Evolutionary conservation across 2,329 filamentous ascomycete genomes (phyloP).

Genomic region (Diaporthe sp.): DNA sequence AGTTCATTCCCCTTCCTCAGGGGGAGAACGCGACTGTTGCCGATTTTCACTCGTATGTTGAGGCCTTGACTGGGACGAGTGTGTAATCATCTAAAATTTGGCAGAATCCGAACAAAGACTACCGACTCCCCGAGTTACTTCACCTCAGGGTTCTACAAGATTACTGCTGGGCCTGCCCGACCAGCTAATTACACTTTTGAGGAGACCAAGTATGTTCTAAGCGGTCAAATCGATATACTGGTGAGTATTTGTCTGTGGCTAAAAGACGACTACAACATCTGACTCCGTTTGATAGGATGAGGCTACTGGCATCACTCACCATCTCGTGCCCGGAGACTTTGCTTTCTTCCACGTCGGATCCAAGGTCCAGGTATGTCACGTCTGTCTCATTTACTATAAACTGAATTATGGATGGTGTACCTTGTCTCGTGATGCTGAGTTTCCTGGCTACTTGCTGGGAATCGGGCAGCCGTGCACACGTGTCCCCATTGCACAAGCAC

Average conservation of each 20-base stretch:
- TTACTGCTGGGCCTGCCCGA: slow-evolving; percentile 6
- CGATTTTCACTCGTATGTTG: background rate
- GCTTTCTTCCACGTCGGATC: slow-evolving; percentile 20
- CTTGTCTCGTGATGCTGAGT: background rate
- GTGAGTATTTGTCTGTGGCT: background rate
- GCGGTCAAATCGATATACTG: background rate
- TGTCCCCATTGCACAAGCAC: background rate
- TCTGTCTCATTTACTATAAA: background rate
- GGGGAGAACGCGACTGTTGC: slow-evolving; percentile 4
- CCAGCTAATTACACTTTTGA: slow-evolving; percentile 12
- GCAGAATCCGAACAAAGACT: slow-evolving; percentile 6
- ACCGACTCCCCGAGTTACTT: slow-evolving; percentile 7
- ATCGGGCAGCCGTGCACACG: background rate
- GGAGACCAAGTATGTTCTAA: slow-evolving; percentile 7
- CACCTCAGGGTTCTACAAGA: slow-evolving; percentile 8
- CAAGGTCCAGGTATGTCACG: background rate
- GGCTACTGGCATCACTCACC: slow-evolving; percentile 12
- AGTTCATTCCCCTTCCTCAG: slow-evolving; percentile 9
- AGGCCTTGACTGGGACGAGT: background rate
- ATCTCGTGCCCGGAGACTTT: slow-evolving; percentile 16
- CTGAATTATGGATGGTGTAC: accelerated
- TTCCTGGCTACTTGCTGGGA: background rate
- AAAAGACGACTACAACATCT: background rate
- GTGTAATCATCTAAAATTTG: background rate
- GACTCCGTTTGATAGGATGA: background rate